These are phyloP conservation scores for Aaosphaeria arxii DNA, from an alignment of 2,329 filamentous ascomycete genomes.

Conservation along the genomic window DNA sequence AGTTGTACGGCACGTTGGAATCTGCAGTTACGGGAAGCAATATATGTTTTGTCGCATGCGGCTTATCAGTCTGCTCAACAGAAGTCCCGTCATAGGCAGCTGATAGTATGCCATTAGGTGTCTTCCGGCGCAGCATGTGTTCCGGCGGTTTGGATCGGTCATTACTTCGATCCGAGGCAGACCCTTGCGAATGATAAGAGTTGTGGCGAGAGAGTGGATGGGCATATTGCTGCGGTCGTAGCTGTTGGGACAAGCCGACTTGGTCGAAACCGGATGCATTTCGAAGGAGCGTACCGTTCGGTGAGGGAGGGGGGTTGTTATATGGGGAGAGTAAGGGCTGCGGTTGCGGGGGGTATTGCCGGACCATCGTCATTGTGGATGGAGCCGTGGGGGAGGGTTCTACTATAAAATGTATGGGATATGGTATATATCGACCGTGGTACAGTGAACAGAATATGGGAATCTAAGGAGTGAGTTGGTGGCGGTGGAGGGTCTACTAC, in stretches of 20 bases:
- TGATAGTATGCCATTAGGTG: constrained; percentile 87
- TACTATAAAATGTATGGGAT: not conserved
- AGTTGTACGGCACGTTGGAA: constrained; percentile 27
- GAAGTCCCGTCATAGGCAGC: constrained; percentile 87
- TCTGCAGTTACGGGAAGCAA: constrained; percentile 62
- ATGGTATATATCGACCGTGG: too few relatives aligned
- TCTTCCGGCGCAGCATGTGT: constrained; percentile 84
- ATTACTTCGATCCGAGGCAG: constrained; percentile 17
- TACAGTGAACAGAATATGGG: too few relatives aligned
- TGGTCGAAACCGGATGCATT: constrained; percentile 24
- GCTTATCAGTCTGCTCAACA: constrained; percentile 67
- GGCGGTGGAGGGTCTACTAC: too few relatives aligned
- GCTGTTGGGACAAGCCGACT: constrained; percentile 17
- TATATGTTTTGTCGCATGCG: constrained; percentile 79
- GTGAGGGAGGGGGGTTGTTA: constrained; percentile 18
- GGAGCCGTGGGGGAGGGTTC: not conserved
- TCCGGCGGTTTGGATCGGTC: constrained; percentile 49
- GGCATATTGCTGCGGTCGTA: constrained; percentile 36
- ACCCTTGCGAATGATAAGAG: constrained; percentile 30
- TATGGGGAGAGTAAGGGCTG: constrained; percentile 23
- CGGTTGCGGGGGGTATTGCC: constrained; percentile 34
- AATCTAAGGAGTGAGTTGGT: too few relatives aligned
- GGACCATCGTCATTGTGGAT: constrained; percentile 38
- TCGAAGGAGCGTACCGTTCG: constrained; percentile 22
- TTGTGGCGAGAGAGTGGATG: constrained; percentile 37